These are phyloP conservation scores for Heterotrichella gracilis DNA, from an alignment of 352 stramenopile species.

Conservation along the genomic window DNA sequence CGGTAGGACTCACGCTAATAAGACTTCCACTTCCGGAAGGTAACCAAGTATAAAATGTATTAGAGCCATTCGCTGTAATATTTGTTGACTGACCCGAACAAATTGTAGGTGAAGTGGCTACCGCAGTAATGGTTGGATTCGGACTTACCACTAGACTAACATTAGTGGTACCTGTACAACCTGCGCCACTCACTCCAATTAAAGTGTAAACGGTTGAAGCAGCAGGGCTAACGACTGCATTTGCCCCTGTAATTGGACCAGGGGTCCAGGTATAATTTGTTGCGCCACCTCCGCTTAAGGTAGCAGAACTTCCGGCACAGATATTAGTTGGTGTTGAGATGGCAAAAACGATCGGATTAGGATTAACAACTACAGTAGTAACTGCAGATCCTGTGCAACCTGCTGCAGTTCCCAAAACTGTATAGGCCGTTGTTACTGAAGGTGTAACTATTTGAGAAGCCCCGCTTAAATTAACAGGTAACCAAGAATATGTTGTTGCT, in stretches of 20 bases:
- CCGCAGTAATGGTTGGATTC: not conserved
- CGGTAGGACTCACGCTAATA: too few species aligned
- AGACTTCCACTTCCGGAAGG: too few species aligned
- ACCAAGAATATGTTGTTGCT: not conserved
- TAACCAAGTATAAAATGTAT: not conserved
- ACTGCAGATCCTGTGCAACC: not conserved
- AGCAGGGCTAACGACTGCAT: too few species aligned
- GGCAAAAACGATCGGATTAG: not conserved
- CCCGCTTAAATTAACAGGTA: not conserved
- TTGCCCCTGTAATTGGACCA: too few species aligned
- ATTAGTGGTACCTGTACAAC: not conserved
- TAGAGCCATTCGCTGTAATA: not conserved
- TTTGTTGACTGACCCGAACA: not conserved
- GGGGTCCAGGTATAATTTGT: not conserved
- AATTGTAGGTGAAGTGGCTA: not conserved
- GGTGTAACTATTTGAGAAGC: not conserved
- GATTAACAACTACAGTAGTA: not conserved
- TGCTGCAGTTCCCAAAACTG: not conserved
- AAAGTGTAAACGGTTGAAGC: not conserved
- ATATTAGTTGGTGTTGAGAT: not conserved
- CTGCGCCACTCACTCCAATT: not conserved
- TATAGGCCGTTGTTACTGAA: not conserved
- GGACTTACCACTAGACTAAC: too few species aligned
- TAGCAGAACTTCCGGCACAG: not conserved
- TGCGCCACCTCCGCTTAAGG: not conserved